These are phyloP conservation scores for Quercus lobata DNA, from an alignment of 331 rosid genomes.

Conservation along the genomic window DNA sequence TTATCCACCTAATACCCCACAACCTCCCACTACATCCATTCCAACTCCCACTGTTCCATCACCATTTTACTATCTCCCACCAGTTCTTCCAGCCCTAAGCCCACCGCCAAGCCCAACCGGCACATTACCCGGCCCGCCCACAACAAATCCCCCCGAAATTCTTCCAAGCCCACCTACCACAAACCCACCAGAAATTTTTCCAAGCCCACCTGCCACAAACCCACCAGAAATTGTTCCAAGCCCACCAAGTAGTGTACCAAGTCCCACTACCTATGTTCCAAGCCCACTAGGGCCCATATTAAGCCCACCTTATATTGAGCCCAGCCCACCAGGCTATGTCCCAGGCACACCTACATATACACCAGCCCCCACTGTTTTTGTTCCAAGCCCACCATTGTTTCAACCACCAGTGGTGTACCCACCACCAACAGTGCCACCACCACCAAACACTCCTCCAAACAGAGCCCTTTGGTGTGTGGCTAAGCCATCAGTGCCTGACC, in stretches of 20 bases:
- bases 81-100: slow-evolving; percentile 42
- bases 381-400: slow-evolving; percentile 41
- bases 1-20: slow-evolving; percentile 54
- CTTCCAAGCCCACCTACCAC: slow-evolving; percentile 25
- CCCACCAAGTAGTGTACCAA: slow-evolving; percentile 22
- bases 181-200: slow-evolving; percentile 24
- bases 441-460: slow-evolving; percentile 33
- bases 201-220: slow-evolving; percentile 28
- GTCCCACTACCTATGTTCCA: slow-evolving; percentile 54
- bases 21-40: slow-evolving; percentile 35
- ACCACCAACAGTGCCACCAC: slow-evolving; percentile 67
- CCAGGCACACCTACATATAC: slow-evolving; percentile 27
- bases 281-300: slow-evolving; percentile 40
- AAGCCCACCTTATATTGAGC: not conserved
- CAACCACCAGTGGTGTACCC: slow-evolving; percentile 75
- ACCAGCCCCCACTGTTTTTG: slow-evolving; percentile 28
- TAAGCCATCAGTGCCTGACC: slow-evolving; percentile 94
- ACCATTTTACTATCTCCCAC: slow-evolving; percentile 29
- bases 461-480: slow-evolving; percentile 84
- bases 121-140: slow-evolving; percentile 28
- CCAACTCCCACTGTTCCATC: slow-evolving; percentile 45
- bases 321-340: slow-evolving; percentile 19
- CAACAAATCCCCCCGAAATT: not conserved
- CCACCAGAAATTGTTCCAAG: slow-evolving; percentile 39
- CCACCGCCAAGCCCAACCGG: slow-evolving; percentile 57